Percentiles rank a stretch among this genome's conserved stretches.
phyloP scores from a whole-genome alignment of 352 stramenopile genomes.

The Thalassiosira mediterranea region DNA sequence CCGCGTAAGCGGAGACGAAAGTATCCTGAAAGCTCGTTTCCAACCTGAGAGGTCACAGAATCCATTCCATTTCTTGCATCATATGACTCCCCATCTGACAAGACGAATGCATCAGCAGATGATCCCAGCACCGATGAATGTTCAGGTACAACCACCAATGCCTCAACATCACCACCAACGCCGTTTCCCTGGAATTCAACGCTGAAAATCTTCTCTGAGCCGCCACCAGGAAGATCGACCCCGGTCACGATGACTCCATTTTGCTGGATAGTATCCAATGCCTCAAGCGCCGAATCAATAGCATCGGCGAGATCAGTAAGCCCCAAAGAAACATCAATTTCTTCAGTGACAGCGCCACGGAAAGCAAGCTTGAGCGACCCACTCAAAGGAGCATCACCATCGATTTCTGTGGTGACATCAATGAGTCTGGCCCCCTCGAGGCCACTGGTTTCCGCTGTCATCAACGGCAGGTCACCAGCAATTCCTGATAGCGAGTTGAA shows the following conservation, averaged over 20 bases:
- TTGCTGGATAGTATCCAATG: slow-evolving; percentile 86
- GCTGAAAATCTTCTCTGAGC: slow-evolving; percentile 85
- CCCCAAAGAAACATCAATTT: slow-evolving; percentile 81
- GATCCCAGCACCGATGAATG: slow-evolving; percentile 87
- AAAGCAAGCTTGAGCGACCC: slow-evolving; percentile 91
- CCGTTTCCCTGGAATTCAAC: slow-evolving; percentile 88
- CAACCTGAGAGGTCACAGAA: slow-evolving; percentile 84
- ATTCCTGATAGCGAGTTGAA: slow-evolving; percentile 87
- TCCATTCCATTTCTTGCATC: slow-evolving; percentile 89
- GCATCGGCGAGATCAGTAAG: slow-evolving; percentile 75
- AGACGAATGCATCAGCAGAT: slow-evolving; percentile 87
- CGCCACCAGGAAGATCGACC: slow-evolving; percentile 63
- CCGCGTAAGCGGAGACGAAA: slow-evolving; percentile 90
- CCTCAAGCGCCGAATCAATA: slow-evolving; percentile 85
- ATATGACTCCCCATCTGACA: slow-evolving; percentile 87
- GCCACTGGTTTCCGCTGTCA: slow-evolving; percentile 87
- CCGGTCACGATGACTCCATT: slow-evolving; percentile 85
- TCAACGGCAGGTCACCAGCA: slow-evolving; percentile 88
- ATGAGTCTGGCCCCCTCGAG: slow-evolving; percentile 90
- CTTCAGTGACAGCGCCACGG: slow-evolving; percentile 85
- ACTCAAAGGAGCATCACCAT: slow-evolving; percentile 89
- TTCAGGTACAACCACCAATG: slow-evolving; percentile 83
- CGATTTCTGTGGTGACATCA: slow-evolving; percentile 83
- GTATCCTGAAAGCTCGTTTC: slow-evolving; percentile 88
- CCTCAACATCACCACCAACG: slow-evolving; percentile 90